Evolutionary conservation across 1,284 basidiomycete genomes (phyloP), one percentile per base, ranked within the genome.

Genomic region (Entoloma clypeatum): DNA sequence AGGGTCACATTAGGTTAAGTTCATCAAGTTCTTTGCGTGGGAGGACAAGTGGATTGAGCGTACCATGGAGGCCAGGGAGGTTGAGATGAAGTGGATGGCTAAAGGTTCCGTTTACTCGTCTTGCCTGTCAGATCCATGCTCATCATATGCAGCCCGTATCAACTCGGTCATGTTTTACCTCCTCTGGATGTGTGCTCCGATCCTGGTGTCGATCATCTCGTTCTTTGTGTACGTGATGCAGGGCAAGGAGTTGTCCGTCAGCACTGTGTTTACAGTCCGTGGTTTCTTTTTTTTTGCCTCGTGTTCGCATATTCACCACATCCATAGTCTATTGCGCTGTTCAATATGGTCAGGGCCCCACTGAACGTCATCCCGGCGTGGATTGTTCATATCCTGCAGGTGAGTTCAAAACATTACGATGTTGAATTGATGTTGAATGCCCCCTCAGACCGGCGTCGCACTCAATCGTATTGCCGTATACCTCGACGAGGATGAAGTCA

Each of bases 1-100:
- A 19, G 8, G 27, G 37, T 18, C 24, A 9, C 10, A 38, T 28
- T 49, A 77, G 65, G 69, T 86, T 48, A 87, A 87, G 54, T 87
- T 90, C 55, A 84, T 92, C 68, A 92, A 92, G 53, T 86, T 88
- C 64, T 87, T 88, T 47, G 84, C 84, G 2, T 87, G 86, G 86
- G 85, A 88, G 54, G 73, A 79, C 19, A 67, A 73, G 6, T 89
- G 85, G 85, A 82, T 86, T 36, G 57, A 72, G 19, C 68, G 77
- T 1, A 68, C 67, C 0, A 59, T 83, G 52, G 73, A 75, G 28
- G 17, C 77, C 3, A 69, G 82, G 39, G 71, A 68, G 31, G 59
- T 65, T 13, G 86, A 87, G 61, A 69, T 88, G 53, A 57, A 68
- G 29, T 86, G 82, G 84, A 72, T 87, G 65, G 59, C 79, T 42